Conservation (phyloP, 1,139 yeast species). For the Hanseniaspora uvarum region DNA sequence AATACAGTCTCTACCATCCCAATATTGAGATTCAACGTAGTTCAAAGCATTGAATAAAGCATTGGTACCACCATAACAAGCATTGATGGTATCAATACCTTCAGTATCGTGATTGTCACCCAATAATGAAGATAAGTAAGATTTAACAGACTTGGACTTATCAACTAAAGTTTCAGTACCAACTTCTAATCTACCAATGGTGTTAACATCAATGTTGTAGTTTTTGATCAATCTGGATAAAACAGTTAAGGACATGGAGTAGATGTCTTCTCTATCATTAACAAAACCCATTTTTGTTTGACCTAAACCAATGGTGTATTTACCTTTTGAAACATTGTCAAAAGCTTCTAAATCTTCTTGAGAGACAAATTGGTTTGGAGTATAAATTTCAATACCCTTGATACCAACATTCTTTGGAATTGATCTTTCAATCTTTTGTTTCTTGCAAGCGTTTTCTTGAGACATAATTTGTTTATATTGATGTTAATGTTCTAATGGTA, state of each 20-base stretch:
- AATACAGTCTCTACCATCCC: conserved; percentile 98
- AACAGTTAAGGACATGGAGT: conserved; percentile 81
- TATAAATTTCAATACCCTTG: conserved; percentile 86
- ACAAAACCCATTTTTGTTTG: conserved; percentile 98
- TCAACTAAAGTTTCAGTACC: conserved; percentile 97
- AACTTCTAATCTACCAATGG: conserved; percentile 91
- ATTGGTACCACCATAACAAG: conserved; percentile 97
- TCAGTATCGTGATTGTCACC: conserved; percentile 84
- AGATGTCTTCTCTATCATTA: conserved; percentile 93
- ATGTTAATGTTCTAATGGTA: background rate
- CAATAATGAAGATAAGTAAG: conserved; percentile 89
- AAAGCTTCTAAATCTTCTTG: conserved; percentile 78
- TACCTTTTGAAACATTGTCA: conserved; percentile 85
- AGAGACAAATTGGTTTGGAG: conserved; percentile 77
- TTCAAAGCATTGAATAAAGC: conserved; percentile 88
- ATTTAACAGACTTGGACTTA: conserved; percentile 93
- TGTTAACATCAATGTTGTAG: conserved; percentile 68
- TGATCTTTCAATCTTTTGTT: conserved; percentile 13
- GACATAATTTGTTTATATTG: conserved; percentile 3
- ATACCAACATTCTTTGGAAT: conserved; percentile 69
- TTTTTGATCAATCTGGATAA: conserved; percentile 65
- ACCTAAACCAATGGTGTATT: conserved; percentile 96
- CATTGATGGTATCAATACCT: conserved; percentile 93
- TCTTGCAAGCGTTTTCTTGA: conserved; percentile 13
- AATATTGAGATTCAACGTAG: conserved; percentile 91